These are phyloP conservation scores for Penicillium brasilianum DNA, from an alignment of 2,329 filamentous ascomycete genomes.

Conservation along the genomic window DNA sequence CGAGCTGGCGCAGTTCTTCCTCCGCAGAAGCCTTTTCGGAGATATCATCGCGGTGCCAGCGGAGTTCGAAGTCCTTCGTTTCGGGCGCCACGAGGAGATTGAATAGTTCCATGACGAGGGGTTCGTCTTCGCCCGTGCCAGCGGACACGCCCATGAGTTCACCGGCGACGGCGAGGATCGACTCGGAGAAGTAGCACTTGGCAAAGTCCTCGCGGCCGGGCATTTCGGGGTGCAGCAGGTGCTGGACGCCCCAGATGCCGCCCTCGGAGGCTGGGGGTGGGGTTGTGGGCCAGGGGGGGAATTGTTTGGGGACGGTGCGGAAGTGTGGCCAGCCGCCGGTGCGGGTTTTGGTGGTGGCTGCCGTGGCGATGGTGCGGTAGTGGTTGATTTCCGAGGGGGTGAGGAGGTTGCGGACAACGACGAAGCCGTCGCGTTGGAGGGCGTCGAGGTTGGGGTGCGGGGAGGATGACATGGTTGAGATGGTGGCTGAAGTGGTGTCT, in stretches of 20 bases:
- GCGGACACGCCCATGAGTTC: conserved; percentile 61
- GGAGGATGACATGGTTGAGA: conserved; percentile 30
- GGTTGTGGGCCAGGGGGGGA: conserved; percentile 78
- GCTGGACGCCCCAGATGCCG: conserved; percentile 90
- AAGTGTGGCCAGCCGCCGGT: conserved; percentile 79
- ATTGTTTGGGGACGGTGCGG: conserved; percentile 85
- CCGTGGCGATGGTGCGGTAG: conserved; percentile 65
- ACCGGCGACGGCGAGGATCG: conserved; percentile 66
- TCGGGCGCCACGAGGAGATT: conserved; percentile 79
- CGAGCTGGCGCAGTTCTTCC: conserved; percentile 69
- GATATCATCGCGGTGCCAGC: conserved; percentile 88
- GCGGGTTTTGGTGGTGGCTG: conserved; percentile 66
- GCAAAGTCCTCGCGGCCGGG: conserved; percentile 67
- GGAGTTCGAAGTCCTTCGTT: conserved; percentile 70
- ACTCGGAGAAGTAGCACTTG: conserved; percentile 71
- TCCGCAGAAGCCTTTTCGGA: conserved; percentile 66
- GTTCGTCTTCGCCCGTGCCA: conserved; percentile 56
- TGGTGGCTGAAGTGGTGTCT: neutral
- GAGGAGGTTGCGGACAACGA: conserved; percentile 71
- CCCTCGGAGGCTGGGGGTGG: conserved; percentile 52
- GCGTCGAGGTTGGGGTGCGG: conserved; percentile 57
- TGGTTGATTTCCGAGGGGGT: conserved; percentile 58
- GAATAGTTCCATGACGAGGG: conserved; percentile 84
- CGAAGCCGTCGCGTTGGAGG: conserved; percentile 75
- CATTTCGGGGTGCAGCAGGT: conserved; percentile 76